Conservation (phyloP, 2,329 filamentous ascomycete genomes). For the Zymoseptoria tritici region DNA sequence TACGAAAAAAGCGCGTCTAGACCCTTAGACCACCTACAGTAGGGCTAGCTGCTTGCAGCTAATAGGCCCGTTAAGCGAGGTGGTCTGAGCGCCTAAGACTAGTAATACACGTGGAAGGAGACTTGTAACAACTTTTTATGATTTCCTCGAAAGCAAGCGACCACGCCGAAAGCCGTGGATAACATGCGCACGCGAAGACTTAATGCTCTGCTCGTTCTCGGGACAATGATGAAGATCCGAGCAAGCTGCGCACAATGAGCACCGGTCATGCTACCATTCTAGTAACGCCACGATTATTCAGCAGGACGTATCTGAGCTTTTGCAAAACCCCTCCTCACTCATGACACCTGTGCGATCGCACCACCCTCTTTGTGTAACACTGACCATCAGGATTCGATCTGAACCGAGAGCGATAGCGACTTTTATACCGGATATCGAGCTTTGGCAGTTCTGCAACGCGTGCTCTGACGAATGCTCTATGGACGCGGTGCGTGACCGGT, state of each 20-base stretch:
- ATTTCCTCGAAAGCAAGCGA: too few species aligned
- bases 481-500: neutral
- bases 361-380: neutral
- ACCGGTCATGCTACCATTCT: neutral
- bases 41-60: too few species aligned
- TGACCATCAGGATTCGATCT: neutral
- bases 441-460: neutral
- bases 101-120: too few species aligned
- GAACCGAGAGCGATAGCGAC: neutral
- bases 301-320: neutral
- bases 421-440: neutral
- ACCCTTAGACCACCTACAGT: too few species aligned
- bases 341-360: neutral
- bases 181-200: too few species aligned
- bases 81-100: too few species aligned
- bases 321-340: neutral
- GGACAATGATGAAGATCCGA: neutral
- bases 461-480: neutral
- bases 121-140: too few species aligned
- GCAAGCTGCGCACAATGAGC: neutral
- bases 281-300: neutral
- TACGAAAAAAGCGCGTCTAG: too few species aligned
- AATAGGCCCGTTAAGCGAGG: too few species aligned
- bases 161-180: too few species aligned
- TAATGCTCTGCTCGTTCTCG: neutral